Evolutionary conservation across 2,329 filamentous ascomycete species (phyloP), one percentile per base, ranked within the genome.

Genomic region (Diaporthe longicolla): DNA sequence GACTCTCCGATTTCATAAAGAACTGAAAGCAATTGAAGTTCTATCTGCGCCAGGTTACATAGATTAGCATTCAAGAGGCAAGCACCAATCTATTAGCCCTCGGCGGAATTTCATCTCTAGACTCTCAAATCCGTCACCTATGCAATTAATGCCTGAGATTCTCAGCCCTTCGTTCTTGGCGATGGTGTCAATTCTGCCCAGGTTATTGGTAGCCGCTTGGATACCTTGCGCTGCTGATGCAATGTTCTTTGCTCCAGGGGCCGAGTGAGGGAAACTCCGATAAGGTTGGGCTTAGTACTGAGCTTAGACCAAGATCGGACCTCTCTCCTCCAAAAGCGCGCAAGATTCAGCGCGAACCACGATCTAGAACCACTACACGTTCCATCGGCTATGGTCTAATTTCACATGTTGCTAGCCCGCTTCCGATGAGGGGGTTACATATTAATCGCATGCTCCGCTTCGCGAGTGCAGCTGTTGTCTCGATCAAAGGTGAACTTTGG

Each of bases 231-330:
- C 43, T 21, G 43, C 4, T 8, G 43, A 45, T 45, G 43, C 43
- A 45, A 8, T 15, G 7, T 17, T 19, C 43, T 7, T 15, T 8
- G 17, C 1, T 21, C 17, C 17, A 17, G 15, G 43, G 17, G 4
- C 52, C 26, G 26, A 55, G 26, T 32, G 26, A 55, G 26, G 2
- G 17, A 32, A 15, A 37, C 29, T 13, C 26, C 35, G 13, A 26
- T 43, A 43, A 26, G n/a, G 4, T 43, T 13, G 4, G 10, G 32
- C 32, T 59, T 59, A 59, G 57, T 35, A 59, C 19, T 19, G 57
- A 59, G 57, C 57, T 59, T 59, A 32, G 40, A 24, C 21, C 35
- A 59, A 57, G 35, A 40, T 59, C 57, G 57, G 35, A 9, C 29
- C 32, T 15, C 15, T 40, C 57, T 17, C 11, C 57, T 40, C 57